Percentiles rank a stretch among this genome's conserved stretches.
Conservation (phyloP, 441 rosid genomes). For the Euphorbia celastroides region DNA sequence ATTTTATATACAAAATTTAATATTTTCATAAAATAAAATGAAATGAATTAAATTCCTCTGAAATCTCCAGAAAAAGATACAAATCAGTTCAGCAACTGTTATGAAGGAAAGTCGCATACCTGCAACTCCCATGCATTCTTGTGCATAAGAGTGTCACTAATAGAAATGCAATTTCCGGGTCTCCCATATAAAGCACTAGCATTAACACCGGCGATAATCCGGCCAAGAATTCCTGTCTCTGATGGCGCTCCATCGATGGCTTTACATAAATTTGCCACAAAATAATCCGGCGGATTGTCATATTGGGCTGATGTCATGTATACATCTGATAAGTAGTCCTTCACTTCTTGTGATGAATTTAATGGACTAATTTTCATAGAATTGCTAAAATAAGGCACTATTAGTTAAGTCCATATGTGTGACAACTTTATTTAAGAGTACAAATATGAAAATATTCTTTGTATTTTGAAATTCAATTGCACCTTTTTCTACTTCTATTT, state of each 20-base stretch:
- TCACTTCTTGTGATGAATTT: conserved; percentile 8
- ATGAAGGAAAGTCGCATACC: not conserved
- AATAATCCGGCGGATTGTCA: not conserved
- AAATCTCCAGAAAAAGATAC: no score
- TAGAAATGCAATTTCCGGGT: not conserved
- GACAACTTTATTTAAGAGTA: no score
- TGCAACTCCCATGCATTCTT: conserved; percentile 19
- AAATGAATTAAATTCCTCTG: no score
- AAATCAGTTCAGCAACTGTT: no score
- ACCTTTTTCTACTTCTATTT: no score
- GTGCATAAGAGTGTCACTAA: not conserved
- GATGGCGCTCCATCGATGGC: not conserved
- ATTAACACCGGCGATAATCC: not conserved
- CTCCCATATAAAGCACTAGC: not conserved
- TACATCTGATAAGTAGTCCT: not conserved
- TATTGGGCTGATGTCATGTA: not conserved
- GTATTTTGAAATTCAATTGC: no score
- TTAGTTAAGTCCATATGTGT: no score
- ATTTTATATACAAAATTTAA: no score
- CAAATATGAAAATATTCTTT: no score
- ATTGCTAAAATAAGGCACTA: not conserved
- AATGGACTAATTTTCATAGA: not conserved
- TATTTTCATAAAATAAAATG: no score
- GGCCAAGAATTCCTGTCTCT: not conserved
- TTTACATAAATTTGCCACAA: not conserved